Evolutionary conservation across 805 yeast genomes (phyloP).

Genomic region (Pichia heedii): DNA sequence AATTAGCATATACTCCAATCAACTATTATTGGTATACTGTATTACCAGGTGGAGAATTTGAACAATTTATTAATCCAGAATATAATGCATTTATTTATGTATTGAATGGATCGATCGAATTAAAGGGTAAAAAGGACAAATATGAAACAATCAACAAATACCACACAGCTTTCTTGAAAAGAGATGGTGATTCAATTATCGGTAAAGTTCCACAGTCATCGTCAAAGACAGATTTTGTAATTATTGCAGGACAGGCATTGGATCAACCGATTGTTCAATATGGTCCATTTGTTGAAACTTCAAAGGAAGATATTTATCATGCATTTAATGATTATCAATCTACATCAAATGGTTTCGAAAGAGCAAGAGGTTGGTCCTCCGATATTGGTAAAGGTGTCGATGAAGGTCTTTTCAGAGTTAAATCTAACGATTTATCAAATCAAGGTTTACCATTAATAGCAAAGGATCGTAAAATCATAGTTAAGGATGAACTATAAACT

Average conservation of each 20-base stretch:
- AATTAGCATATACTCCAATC: slow-evolving; percentile 76
- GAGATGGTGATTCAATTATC: slow-evolving; percentile 53
- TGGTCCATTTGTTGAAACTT: slow-evolving; percentile 84
- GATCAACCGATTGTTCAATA: slow-evolving; percentile 75
- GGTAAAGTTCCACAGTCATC: slow-evolving; percentile 44
- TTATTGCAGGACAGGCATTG: slow-evolving; percentile 69
- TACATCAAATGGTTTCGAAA: slow-evolving; percentile 62
- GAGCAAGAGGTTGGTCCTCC: slow-evolving; percentile 51
- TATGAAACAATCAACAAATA: slow-evolving; percentile 32
- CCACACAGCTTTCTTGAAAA: slow-evolving; percentile 54
- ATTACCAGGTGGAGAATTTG: slow-evolving; percentile 55
- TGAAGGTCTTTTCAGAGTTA: slow-evolving; percentile 17
- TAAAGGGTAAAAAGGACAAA: slow-evolving; percentile 27
- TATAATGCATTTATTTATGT: slow-evolving; percentile 67
- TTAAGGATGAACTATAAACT: slow-evolving; percentile 17
- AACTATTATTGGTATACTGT: slow-evolving; percentile 60
- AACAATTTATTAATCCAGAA: slow-evolving; percentile 48
- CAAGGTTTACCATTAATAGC: slow-evolving; percentile 6
- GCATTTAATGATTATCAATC: slow-evolving; percentile 68
- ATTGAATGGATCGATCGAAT: slow-evolving; percentile 47
- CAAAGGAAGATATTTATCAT: slow-evolving; percentile 53
- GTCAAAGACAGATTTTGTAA: slow-evolving; percentile 49
- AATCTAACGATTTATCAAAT: slow-evolving; percentile 14
- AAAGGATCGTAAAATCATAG: slow-evolving; percentile 7
- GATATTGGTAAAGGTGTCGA: slow-evolving; percentile 29